Conservation (phyloP, 2,329 filamentous ascomycete genomes). For the Sporothrix protearum region DNA sequence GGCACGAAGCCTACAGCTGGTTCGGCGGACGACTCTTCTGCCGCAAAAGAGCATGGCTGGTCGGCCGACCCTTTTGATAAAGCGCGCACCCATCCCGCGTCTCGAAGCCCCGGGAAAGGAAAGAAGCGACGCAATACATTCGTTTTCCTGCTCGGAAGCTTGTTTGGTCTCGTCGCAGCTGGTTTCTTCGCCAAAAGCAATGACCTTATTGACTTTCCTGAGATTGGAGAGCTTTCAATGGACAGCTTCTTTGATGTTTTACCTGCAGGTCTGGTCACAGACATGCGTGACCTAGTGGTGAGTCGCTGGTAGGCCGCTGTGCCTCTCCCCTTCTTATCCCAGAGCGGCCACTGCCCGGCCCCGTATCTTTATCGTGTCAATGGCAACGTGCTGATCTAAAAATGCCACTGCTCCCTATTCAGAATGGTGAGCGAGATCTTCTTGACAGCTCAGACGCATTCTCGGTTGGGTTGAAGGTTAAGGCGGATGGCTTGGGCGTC, state of each 20-base stretch:
- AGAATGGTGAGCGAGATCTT: constrained; percentile 79
- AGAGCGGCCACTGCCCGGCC: background rate
- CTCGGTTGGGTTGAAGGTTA: constrained; percentile 79
- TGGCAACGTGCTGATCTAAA: constrained; percentile 18
- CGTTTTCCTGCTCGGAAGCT: constrained; percentile 79
- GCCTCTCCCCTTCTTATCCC: background rate
- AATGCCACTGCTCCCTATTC: constrained; percentile 26
- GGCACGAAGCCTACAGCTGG: background rate
- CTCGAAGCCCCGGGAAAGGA: background rate
- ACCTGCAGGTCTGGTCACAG: constrained; percentile 77
- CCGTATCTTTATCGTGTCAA: background rate
- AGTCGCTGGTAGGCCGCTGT: constrained; percentile 31
- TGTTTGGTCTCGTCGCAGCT: constrained; percentile 87
- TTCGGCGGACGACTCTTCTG: background rate
- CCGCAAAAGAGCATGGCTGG: background rate
- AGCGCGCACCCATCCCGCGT: background rate
- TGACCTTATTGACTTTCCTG: constrained; percentile 79
- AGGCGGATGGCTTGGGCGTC: constrained; percentile 73
- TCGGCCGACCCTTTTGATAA: constrained; percentile 6
- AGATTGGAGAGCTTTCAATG: constrained; percentile 70
- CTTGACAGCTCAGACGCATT: constrained; percentile 92
- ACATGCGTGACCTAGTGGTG: constrained; percentile 82
- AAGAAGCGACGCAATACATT: constrained; percentile 74
- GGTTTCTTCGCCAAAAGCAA: constrained; percentile 86
- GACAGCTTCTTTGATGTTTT: constrained; percentile 84